Conservation (phyloP, 2,329 filamentous ascomycete species). For the Phymatotrichopsis omnivora region DNA sequence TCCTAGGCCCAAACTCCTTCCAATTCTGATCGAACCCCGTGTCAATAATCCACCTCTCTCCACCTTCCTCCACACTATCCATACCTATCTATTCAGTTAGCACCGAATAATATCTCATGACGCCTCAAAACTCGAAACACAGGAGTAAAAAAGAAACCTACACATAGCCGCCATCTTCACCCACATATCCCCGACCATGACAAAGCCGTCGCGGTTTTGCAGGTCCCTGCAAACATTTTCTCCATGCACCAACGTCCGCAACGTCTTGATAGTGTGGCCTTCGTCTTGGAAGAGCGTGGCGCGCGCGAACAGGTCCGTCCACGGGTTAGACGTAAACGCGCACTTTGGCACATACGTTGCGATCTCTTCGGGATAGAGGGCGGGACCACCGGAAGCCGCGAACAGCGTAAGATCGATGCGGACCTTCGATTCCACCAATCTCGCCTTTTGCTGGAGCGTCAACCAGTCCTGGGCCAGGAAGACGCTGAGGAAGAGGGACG, state of each 20-base stretch:
- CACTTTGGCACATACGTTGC: constrained; percentile 47
- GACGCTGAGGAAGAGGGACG: constrained; percentile 59
- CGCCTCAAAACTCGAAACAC: background rate
- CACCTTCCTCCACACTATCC: constrained; percentile 42
- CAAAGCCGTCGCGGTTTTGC: constrained; percentile 38
- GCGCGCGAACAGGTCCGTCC: constrained; percentile 40
- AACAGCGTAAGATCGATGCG: constrained; percentile 66
- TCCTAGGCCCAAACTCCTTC: constrained; percentile 38
- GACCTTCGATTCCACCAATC: constrained; percentile 73
- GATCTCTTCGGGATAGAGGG: constrained; percentile 51
- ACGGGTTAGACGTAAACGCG: constrained; percentile 32
- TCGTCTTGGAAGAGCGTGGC: constrained; percentile 53
- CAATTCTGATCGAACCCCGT: constrained; percentile 58
- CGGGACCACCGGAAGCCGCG: constrained; percentile 54
- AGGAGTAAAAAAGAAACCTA: constrained; percentile 7
- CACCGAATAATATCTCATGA: no score
- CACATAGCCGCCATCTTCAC: constrained; percentile 47
- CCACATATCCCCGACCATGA: constrained; percentile 51
- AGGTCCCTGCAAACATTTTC: constrained; percentile 42
- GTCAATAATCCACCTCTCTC: constrained; percentile 50
- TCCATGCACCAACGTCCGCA: constrained; percentile 58
- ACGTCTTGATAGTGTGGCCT: constrained; percentile 69
- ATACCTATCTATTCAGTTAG: constrained; percentile 37
- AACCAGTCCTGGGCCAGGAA: constrained; percentile 56
- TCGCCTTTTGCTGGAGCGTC: constrained; percentile 48